A percentile compares a stretch with the other conserved stretches of the same genome.
These are phyloP conservation scores for Biscutella laevigata DNA, from an alignment of 441 rosid genomes.

Conservation along the genomic window DNA sequence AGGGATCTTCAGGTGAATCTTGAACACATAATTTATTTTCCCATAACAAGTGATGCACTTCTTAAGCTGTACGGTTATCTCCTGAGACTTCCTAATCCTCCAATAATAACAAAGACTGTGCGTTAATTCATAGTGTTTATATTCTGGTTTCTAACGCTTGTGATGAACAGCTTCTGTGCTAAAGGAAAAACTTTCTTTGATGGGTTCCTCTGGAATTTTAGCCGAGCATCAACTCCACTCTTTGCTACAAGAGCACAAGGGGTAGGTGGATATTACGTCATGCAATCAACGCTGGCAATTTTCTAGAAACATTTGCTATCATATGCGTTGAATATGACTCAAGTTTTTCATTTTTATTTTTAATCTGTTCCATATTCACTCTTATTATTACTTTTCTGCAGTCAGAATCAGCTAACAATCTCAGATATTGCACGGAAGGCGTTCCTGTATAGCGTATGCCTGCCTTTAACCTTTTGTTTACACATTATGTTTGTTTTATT, in stretches of 20 bases:
- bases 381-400: slow-evolving; percentile 35
- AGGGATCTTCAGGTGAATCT: slow-evolving; percentile 92
- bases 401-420: slow-evolving; percentile 79
- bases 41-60: background rate
- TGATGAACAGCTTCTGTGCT: slow-evolving; percentile 79
- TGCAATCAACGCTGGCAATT: slow-evolving; percentile 2
- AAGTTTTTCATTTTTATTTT: background rate
- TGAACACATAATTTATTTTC: slow-evolving; percentile 12
- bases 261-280: slow-evolving; percentile 32
- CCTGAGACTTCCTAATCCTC: background rate
- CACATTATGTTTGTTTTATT: background rate
- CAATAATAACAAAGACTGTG: background rate
- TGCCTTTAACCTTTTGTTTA: slow-evolving; percentile 17
- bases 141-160: slow-evolving; percentile 32
- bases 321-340: slow-evolving; percentile 1
- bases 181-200: slow-evolving; percentile 85
- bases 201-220: slow-evolving; percentile 94
- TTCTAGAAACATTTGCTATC: background rate
- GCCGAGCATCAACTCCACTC: slow-evolving; percentile 99
- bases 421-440: slow-evolving; percentile 98
- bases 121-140: background rate
- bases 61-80: slow-evolving; percentile 3
- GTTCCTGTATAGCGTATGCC: slow-evolving; percentile 86
- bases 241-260: slow-evolving; percentile 85
- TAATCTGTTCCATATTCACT: slow-evolving; percentile 7